These are phyloP conservation scores for Tulasnella sp. DNA, from an alignment of 768 basidiomycete species.

Conservation along the genomic window DNA sequence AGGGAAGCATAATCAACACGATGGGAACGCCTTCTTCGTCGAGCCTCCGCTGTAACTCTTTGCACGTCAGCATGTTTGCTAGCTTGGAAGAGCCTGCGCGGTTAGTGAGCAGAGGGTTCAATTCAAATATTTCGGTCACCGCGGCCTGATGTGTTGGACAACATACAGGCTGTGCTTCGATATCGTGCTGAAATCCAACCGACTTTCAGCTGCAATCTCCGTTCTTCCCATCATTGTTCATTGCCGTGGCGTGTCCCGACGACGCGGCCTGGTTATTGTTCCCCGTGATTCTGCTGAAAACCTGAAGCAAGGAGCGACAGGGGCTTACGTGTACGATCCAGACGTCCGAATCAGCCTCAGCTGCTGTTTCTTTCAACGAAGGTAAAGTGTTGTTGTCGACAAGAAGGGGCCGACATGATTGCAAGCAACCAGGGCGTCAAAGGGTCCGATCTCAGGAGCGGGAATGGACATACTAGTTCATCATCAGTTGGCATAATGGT, in stretches of 20 bases:
- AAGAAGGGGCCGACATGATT: constrained; percentile 54
- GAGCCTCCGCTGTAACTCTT: constrained; percentile 49
- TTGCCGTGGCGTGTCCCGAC: not conserved
- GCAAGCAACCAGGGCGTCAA: constrained; percentile 27
- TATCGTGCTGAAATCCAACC: not conserved
- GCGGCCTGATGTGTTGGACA: not conserved
- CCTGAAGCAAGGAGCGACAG: not conserved
- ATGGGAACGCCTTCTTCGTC: constrained; percentile 40
- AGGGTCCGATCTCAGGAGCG: not conserved
- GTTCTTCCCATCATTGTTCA: not conserved
- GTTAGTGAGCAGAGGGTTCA: not conserved
- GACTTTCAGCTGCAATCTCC: not conserved
- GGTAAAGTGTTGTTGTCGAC: constrained; percentile 54
- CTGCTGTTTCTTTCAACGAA: constrained; percentile 48
- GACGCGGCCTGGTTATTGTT: not conserved
- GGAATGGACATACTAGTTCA: not conserved
- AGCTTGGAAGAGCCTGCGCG: constrained; percentile 50
- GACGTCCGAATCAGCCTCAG: constrained; percentile 49
- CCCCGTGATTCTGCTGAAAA: not conserved
- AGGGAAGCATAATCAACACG: constrained; percentile 43
- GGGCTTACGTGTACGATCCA: constrained; percentile 53
- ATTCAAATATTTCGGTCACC: not conserved
- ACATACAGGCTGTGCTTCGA: not conserved
- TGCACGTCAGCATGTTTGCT: constrained; percentile 48
- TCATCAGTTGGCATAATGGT: not conserved